Conservation (phyloP, 164 flowering plant species). For the Warburgia ugandensis region DNA sequence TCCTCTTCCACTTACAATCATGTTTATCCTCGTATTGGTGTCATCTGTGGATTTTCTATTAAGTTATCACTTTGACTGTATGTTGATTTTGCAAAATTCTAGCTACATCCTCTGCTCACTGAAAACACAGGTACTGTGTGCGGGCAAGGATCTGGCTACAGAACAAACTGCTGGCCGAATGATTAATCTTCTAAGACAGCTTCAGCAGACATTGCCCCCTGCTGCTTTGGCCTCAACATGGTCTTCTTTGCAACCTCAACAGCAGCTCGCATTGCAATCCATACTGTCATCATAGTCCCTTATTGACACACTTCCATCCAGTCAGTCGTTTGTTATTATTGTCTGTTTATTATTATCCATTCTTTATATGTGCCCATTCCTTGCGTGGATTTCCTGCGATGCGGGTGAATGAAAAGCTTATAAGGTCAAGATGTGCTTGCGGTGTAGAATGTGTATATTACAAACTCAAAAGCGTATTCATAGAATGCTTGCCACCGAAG, state of each 20-base stretch:
- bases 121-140: conserved; percentile 84
- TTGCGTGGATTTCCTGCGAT: conserved; percentile 5
- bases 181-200: conserved; percentile 76
- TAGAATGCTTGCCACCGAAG: too few species aligned
- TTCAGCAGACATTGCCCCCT: conserved; percentile 90
- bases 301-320: conserved; percentile 37
- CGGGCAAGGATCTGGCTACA: conserved; percentile 86
- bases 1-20: too few species aligned
- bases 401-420: conserved; percentile 3
- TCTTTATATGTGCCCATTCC: conserved; percentile 5
- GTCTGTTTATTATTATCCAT: conserved; percentile 7
- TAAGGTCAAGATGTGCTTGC: background rate
- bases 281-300: conserved; percentile 55
- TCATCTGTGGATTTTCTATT: too few species aligned
- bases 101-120: too few species aligned
- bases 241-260: conserved; percentile 94
- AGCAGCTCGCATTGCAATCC: conserved; percentile 82
- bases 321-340: conserved; percentile 19
- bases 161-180: conserved; percentile 83
- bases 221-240: conserved; percentile 71
- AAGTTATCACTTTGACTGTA: too few species aligned
- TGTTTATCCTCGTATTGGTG: too few species aligned
- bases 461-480: background rate
- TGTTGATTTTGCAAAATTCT: too few species aligned
- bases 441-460: conserved; percentile 8